These are phyloP conservation scores for Apiotrichum laibachii DNA, from an alignment of 1,284 basidiomycete genomes.

Conservation along the genomic window DNA sequence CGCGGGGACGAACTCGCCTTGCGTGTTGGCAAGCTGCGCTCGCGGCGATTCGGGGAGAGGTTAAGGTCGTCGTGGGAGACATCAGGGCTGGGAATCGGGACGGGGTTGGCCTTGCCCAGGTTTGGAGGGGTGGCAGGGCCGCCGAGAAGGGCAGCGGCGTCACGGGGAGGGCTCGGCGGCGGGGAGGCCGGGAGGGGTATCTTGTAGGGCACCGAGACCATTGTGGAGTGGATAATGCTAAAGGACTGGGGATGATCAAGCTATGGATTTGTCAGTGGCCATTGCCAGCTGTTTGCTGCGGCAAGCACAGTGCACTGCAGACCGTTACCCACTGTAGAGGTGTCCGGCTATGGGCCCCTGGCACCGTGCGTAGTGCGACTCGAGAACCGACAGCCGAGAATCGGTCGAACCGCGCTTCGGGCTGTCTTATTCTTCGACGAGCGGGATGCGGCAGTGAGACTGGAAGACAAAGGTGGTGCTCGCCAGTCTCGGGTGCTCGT, in stretches of 20 bases:
- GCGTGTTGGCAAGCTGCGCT: not conserved
- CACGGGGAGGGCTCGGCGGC: slow-evolving; percentile 22
- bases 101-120: not conserved
- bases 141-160: not conserved
- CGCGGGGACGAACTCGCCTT: slow-evolving; percentile 57
- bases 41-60: not conserved
- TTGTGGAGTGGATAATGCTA: not conserved
- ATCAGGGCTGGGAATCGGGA: slow-evolving; percentile 12
- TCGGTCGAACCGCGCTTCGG: too few species aligned
- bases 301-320: too few species aligned
- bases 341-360: too few species aligned
- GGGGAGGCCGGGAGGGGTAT: slow-evolving; percentile 17
- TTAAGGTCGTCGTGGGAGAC: slow-evolving; percentile 12
- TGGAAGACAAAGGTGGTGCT: too few species aligned
- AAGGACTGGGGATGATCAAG: not conserved
- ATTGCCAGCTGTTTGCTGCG: too few species aligned
- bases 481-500: too few species aligned
- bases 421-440: too few species aligned
- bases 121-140: not conserved
- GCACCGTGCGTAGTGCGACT: too few species aligned
- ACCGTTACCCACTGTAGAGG: too few species aligned
- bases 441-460: too few species aligned
- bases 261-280: not conserved
- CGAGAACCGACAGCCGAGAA: too few species aligned
- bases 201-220: slow-evolving; percentile 20